phyloP scores from a whole-genome alignment of 352 stramenopile genomes.

The Pythium inflatum region DNA sequence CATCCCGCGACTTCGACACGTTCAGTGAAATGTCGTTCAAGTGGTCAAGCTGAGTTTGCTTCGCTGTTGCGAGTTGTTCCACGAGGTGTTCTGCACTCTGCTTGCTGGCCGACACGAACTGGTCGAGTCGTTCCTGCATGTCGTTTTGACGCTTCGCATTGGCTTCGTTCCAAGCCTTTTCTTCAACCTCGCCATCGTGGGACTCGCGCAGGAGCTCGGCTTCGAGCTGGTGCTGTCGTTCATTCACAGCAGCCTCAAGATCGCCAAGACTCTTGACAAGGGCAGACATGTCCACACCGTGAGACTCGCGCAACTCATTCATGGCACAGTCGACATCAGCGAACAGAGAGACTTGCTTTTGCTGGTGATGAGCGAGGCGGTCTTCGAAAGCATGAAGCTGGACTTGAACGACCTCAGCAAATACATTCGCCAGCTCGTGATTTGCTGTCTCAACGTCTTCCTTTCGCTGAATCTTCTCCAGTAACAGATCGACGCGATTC shows the following conservation, averaged over 20 bases:
- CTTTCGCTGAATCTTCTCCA: constrained; percentile 67
- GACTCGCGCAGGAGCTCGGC: constrained; percentile 11
- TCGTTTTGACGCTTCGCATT: constrained; percentile 17
- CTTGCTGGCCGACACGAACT: constrained; percentile 28
- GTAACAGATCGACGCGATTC: constrained; percentile 43
- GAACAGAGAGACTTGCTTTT: constrained; percentile 52
- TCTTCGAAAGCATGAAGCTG: constrained; percentile 56
- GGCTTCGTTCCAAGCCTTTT: constrained; percentile 5
- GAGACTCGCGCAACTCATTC: constrained; percentile 47
- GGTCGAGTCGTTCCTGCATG: constrained; percentile 17
- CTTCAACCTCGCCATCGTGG: constrained; percentile 10
- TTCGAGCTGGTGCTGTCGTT: constrained; percentile 20
- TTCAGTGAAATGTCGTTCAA: constrained; percentile 26
- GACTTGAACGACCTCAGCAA: constrained; percentile 44
- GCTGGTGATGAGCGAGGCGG: constrained; percentile 52
- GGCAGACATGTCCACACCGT: constrained; percentile 41
- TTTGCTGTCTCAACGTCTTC: constrained; percentile 54
- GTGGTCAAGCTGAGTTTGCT: constrained; percentile 27
- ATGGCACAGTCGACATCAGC: constrained; percentile 48
- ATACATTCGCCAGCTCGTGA: constrained; percentile 46
- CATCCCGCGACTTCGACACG: constrained; percentile 31
- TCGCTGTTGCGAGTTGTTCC: constrained; percentile 15
- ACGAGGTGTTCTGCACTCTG: constrained; percentile 25
- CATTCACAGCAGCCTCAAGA: constrained; percentile 29
- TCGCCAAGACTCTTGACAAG: constrained; percentile 35